Base-by-base conservation (phyloP, 2,329 filamentous ascomycete species). In the Periglandula ipomoeae region DNA sequence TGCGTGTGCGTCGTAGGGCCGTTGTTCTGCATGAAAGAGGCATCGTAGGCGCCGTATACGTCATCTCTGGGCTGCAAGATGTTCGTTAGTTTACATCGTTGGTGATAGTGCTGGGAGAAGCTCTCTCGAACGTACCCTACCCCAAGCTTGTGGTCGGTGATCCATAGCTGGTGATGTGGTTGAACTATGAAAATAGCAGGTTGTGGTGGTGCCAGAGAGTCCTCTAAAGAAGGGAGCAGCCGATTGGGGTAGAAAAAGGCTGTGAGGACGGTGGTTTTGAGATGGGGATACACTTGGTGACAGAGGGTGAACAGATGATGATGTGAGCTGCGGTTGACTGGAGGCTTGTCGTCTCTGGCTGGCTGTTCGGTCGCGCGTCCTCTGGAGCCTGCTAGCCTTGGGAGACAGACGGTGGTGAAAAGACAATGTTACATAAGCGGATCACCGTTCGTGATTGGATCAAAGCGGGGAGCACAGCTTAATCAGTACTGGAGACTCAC, bases 41-140 rank as follows among this genome's bases (percentile, higher is more conserved):
- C 74, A 71, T 97, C 88, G 71, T 98, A 98, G 61, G 85, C 76
- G 60, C 93, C 93, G 72, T 97, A 98, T 64, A 97, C 78, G 70
- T 98, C 93, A 71, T 98, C 88, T 78, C 93, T 85, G 65, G 93
- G 93, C 93, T 98, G 62, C 53, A 41, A 48, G 39, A 27, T 27
- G 15, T 22, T 40, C 50, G 46, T 48, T 59, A 52, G 26, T 34
- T 9, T 41, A 13, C 17, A 61, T 52, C 46, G 37, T 55, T 37
- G 53, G 52, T 40, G 44, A 30, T n/a, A 24, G 22, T 10, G 27
- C 44, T 44, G 34, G 23, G n/a, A 15, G 34, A 46, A 52, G 67
- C 48, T 42, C 32, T 48, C 27, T 23, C 41, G 34, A 46, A 72
- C 81, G 64, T 77, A 85, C 82, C 71, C 82, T 80, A 56, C 82